Base-by-base conservation (phyloP, 495 filamentous ascomycete species). In the Coniosporium apollinis region DNA sequence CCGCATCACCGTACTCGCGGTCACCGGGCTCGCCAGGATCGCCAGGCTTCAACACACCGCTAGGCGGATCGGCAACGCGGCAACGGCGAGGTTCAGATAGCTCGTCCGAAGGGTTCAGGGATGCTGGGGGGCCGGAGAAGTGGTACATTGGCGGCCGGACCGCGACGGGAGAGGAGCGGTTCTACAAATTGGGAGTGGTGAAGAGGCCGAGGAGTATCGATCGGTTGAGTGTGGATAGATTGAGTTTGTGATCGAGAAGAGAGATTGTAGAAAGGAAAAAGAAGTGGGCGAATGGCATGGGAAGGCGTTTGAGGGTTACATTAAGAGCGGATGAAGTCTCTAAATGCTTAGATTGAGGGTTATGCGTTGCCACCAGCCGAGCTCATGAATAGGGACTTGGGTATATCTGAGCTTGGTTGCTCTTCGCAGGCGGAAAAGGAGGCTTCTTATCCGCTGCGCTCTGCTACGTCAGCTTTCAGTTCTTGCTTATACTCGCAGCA, bases 111-210 rank as follows among this genome's bases (percentile, higher is more conserved):
- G 49, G 44, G 14, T 92, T 91, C 45, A 60, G 79, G 13, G 84
- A 91, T 45, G 74, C 74, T 4, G 45, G 76, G 1, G 79, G 79
- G 0, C 67, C 69, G 0, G 85, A 92, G 59, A 80, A 76, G 48
- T 83, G 82, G 76, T 94, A 87, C 55, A 82, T 94, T 34, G 85
- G 85, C 2, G 85, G 85, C 1, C 59, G 78, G 44, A 91, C 82
- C 21, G 76, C 82, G n/a, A 65, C 59, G 1, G 85, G 85, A 3
- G 85, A 93, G 49, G 85, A 94, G 55, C 66, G 74, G 48, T 93
- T 85, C 52, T 91, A 91, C 46, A 76, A 81, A 44, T 37, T 77
- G 14, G 70, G 68, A 9, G 67, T 75, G 63, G 69, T 76, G 30
- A 69, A 66, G 48, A 52, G 65, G 42, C 67, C 65, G n/a, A 59